A percentile compares a stretch with the other conserved stretches of the same genome.
Evolutionary conservation across 2,329 filamentous ascomycete genomes (phyloP).

Genomic region (Fusarium papillatum): DNA sequence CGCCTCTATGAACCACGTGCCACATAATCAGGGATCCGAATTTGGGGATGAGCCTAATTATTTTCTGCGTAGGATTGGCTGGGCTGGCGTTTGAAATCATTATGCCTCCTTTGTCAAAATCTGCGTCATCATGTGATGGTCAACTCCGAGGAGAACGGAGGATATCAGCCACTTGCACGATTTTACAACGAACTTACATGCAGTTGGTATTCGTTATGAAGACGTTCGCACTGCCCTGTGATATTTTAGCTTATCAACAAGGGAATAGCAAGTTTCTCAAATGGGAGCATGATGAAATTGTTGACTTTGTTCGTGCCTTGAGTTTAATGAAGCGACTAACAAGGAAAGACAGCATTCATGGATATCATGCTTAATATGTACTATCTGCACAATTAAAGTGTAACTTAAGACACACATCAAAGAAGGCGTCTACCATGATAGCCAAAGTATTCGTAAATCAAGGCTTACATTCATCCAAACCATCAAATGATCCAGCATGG

Average conservation of each 20-base stretch:
- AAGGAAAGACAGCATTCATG: background rate
- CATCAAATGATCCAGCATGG: background rate
- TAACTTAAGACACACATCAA: background rate
- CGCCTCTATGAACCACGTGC: conserved; percentile 7
- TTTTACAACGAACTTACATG: background rate
- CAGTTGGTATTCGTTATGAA: background rate
- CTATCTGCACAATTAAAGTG: background rate
- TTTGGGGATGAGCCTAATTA: background rate
- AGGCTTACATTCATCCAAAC: background rate
- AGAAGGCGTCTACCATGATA: background rate
- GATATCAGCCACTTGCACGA: background rate
- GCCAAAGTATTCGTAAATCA: background rate
- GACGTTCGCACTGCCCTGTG: background rate
- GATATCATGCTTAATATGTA: background rate
- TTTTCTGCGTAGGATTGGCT: background rate
- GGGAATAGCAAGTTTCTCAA: background rate
- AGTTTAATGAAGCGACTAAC: background rate
- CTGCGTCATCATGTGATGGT: background rate
- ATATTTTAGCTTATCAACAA: background rate
- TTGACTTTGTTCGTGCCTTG: background rate
- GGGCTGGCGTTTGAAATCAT: background rate
- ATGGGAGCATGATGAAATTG: background rate
- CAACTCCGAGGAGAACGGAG: background rate
- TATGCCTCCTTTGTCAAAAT: background rate
- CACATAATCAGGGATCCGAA: background rate